Base-by-base conservation (phyloP, 805 yeast genomes). In the Yamadazyma akitaensis region DNA sequence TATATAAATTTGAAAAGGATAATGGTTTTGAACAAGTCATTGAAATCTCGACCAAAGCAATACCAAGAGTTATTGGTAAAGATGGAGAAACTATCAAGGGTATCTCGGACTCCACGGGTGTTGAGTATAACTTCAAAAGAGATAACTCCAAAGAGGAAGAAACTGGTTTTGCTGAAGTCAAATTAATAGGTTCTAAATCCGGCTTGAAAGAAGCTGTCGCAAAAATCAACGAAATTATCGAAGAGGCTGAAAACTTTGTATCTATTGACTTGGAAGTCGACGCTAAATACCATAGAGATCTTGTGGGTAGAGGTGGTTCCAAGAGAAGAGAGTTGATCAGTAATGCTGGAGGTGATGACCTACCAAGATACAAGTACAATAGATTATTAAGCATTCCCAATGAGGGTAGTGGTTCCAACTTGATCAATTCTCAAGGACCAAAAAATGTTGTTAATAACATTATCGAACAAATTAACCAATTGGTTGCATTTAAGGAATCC, bases 61-160 rank as follows among this genome's bases (percentile, higher is more conserved):
- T 92, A 49, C 77, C 97, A 17, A 77, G 89, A 61, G 82, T 94
- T 48, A 90, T 94, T 62, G 99, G 99, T 58, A 89, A 86, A 60
- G 75, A 76, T 50, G 97, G 98, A 62, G 92, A 88, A 51, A 79
- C 77, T 43, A 85, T 94, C 59, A 86, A 83, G 51, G 88, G 85
- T 59, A 84, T 95, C 48, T 80, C 88, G 51, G 90, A 84, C 43
- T 80, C 76, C 35, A 69, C 82, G 33, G 87, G 84, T 39, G 80
- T 82, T 42, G 84, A 82, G 53, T 73, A 80, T 63, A 60, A 64
- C 43, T 70, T 73, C 53, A 60, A 62, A 49, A 69, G 75, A 54
- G 70, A 70, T 46, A 63, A 63, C 30, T 75, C 71, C 19, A 65
- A 61, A 30, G 83, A 77, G 44, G 68, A 71, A 40, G 73, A 66